phyloP scores from a whole-genome alignment of 306 rosid species.

The Inga oerstediana region DNA sequence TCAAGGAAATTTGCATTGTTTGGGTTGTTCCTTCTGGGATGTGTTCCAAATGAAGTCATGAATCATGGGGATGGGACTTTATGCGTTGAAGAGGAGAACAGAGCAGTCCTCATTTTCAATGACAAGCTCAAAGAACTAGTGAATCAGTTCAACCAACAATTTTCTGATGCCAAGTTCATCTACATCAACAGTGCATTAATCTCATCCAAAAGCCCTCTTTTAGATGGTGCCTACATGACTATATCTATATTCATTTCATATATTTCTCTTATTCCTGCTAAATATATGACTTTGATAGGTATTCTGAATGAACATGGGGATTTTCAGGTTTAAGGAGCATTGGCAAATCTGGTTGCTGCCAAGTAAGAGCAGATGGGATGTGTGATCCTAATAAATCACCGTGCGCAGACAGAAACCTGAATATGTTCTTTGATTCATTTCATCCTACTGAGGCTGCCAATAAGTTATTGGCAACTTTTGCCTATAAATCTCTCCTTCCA shows the following conservation, averaged over 20 bases:
- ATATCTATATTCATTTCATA: background rate
- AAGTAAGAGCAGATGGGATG: conserved; percentile 23
- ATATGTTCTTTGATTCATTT: conserved; percentile 42
- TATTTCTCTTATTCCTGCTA: background rate
- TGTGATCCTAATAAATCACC: conserved; percentile 31
- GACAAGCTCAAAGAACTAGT: conserved; percentile 39
- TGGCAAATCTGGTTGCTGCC: conserved; percentile 30
- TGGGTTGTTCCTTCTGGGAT: conserved; percentile 54
- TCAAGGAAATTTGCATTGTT: conserved; percentile 62
- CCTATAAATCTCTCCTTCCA: conserved; percentile 30
- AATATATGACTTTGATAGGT: background rate
- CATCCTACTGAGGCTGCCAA: conserved; percentile 46
- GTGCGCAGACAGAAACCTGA: conserved; percentile 24
- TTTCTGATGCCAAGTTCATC: conserved; percentile 44
- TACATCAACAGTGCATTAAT: conserved; percentile 1
- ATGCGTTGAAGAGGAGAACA: conserved; percentile 48
- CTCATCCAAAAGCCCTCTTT: background rate
- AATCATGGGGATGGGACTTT: conserved; percentile 42
- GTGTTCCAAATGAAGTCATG: conserved; percentile 52
- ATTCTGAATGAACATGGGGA: background rate
- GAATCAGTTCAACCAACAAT: conserved; percentile 38
- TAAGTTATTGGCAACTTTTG: background rate
- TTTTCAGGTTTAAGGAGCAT: conserved; percentile 24
- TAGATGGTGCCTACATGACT: conserved; percentile 6
- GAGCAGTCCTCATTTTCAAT: conserved; percentile 45